phyloP scores from a whole-genome alignment of 768 basidiomycete species.

The Lepiota brunneoincarnata region DNA sequence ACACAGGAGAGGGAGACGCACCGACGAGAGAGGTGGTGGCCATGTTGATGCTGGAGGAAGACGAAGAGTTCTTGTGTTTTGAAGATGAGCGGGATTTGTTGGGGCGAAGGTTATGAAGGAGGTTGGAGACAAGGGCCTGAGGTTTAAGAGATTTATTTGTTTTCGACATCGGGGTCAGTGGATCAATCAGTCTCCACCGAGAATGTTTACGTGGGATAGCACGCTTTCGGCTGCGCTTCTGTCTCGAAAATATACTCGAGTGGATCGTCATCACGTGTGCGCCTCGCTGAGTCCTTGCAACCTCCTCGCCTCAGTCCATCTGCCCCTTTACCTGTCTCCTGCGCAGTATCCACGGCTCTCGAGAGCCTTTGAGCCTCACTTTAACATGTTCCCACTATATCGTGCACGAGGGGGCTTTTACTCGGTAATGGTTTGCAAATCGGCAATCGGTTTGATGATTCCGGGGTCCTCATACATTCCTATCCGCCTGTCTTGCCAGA shows the following conservation, averaged over 20 bases:
- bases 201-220: conserved; percentile 7
- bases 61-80: background rate
- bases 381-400: background rate
- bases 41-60: conserved; percentile 1
- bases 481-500: background rate
- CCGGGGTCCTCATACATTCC: background rate
- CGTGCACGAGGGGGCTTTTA: too few relatives aligned
- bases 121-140: conserved; percentile 11
- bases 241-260: conserved; percentile 8
- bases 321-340: background rate
- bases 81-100: conserved; percentile 1
- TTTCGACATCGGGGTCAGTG: conserved; percentile 4
- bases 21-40: conserved; percentile 12
- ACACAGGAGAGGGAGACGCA: background rate
- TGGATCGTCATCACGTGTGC: conserved; percentile 8
- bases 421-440: background rate
- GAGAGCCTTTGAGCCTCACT: background rate
- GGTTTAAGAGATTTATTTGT: conserved; percentile 10
- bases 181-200: conserved; percentile 1
- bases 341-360: background rate
- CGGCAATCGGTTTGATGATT: background rate
- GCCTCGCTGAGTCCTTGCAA: conserved; percentile 1
- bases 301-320: background rate
- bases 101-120: conserved; percentile 14
- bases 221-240: conserved; percentile 1